These are phyloP conservation scores for Coemansia sp. DNA, from an alignment of 192 early-diverging fungal species.

Conservation along the genomic window DNA sequence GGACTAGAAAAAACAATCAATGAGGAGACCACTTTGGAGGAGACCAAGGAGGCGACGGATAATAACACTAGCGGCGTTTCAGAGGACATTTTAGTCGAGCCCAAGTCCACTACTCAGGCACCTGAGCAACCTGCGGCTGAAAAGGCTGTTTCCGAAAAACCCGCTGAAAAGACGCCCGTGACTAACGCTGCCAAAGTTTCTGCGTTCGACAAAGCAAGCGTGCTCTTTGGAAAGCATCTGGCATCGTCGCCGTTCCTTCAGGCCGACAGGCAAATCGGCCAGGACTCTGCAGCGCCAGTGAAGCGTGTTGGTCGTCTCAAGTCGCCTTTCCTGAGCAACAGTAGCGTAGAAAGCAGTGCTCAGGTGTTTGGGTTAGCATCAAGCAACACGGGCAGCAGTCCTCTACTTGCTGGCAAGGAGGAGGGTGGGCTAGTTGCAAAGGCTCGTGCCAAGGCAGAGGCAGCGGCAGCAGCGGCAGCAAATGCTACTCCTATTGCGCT, in stretches of 20 bases:
- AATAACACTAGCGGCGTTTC: too few species aligned
- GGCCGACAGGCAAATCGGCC: conserved; percentile 33
- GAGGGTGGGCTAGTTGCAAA: too few species aligned
- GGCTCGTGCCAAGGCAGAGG: not conserved
- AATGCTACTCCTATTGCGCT: too few species aligned
- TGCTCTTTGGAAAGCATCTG: conserved; percentile 27
- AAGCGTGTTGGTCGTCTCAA: conserved; percentile 38
- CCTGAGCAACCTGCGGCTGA: not conserved
- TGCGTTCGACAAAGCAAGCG: conserved; percentile 16
- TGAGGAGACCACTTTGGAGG: too few species aligned
- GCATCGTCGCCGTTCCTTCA: conserved; percentile 47
- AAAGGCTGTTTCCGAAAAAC: not conserved
- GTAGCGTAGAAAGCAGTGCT: too few species aligned
- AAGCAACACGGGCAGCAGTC: not conserved
- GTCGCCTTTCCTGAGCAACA: conserved; percentile 39
- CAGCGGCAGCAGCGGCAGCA: too few species aligned
- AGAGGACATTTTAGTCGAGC: too few species aligned
- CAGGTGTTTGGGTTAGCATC: too few species aligned
- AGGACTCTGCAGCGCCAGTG: conserved; percentile 4
- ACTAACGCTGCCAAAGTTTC: conserved; percentile 4
- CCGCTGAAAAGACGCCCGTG: too few species aligned
- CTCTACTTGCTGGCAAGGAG: not conserved
- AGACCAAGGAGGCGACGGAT: too few species aligned
- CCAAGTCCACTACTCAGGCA: too few species aligned
- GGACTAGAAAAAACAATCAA: too few species aligned